Percentiles rank a stretch among this genome's conserved stretches.
These are phyloP conservation scores for Quercus bicolor DNA, from an alignment of 306 rosid species.

Conservation along the genomic window DNA sequence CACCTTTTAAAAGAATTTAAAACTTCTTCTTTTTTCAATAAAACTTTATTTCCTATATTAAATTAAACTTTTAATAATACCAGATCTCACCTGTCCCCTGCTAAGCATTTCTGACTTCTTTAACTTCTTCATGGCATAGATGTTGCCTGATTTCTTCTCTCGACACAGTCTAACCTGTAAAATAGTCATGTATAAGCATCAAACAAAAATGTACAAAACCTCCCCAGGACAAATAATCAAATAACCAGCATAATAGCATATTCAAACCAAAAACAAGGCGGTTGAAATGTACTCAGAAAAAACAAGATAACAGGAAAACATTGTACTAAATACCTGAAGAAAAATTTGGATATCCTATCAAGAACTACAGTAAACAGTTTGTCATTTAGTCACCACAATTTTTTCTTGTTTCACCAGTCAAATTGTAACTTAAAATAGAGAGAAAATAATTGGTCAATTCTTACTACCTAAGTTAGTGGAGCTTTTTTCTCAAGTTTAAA, in stretches of 20 bases:
- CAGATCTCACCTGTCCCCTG: slow-evolving; percentile 52
- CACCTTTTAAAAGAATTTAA: not conserved
- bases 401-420: not conserved
- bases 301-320: not conserved
- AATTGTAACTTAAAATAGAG: not conserved
- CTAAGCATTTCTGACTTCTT: slow-evolving; percentile 69
- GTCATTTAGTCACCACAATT: not conserved
- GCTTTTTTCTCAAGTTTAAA: not conserved
- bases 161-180: slow-evolving; percentile 49
- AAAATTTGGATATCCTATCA: not conserved
- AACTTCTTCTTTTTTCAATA: not conserved
- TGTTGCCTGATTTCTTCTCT: slow-evolving; percentile 60
- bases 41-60: too few relatives aligned
- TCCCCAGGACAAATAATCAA: not conserved
- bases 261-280: not conserved
- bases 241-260: slow-evolving; percentile 12
- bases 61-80: not conserved
- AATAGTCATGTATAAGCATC: not conserved
- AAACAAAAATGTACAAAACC: not conserved
- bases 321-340: not conserved
- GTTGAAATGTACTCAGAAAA: not conserved
- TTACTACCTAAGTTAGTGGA: not conserved
- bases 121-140: slow-evolving; percentile 61
- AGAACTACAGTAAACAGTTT: not conserved
- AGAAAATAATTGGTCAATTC: not conserved